A percentile compares a stretch with the other conserved stretches of the same genome.
Conservation (phyloP, 257 asterid genomes). For the Solanum peruvianum region DNA sequence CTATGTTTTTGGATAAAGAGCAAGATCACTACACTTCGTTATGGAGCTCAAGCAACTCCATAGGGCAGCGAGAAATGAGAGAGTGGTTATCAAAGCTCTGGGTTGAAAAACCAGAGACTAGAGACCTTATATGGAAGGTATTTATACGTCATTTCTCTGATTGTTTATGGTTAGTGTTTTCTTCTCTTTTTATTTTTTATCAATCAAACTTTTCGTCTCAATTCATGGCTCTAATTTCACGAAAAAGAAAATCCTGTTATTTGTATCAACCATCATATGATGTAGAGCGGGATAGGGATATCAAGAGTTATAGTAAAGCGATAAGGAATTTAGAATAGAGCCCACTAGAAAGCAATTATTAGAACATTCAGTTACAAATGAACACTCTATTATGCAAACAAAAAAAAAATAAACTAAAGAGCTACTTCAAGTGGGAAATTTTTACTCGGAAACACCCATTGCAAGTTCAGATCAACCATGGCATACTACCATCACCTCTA, state of each 20-base stretch:
- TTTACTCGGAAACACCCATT: neutral
- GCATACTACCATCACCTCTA: neutral
- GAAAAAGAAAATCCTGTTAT: neutral
- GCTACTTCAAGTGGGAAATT: neutral
- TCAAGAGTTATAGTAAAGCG: neutral
- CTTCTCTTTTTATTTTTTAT: neutral
- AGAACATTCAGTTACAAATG: neutral
- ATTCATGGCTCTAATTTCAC: neutral
- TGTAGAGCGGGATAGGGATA: neutral
- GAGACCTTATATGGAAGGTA: slow-evolving; percentile 97
- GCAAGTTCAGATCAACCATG: neutral
- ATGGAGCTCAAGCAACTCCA: slow-evolving; percentile 83
- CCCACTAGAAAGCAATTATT: neutral
- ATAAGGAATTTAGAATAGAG: neutral
- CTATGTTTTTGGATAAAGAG: slow-evolving; percentile 67
- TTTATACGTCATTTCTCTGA: slow-evolving; percentile 3
- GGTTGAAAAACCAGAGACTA: slow-evolving; percentile 54
- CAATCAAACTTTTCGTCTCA: neutral
- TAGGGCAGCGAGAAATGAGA: slow-evolving; percentile 95
- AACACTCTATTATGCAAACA: neutral
- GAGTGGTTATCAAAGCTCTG: slow-evolving; percentile 85
- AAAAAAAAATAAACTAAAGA: neutral
- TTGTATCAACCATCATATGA: neutral
- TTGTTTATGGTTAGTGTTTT: neutral
- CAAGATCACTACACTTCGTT: slow-evolving; percentile 69